Evolutionary conservation across 768 basidiomycete species (phyloP).

Genomic region (Naganishia randhawae): DNA sequence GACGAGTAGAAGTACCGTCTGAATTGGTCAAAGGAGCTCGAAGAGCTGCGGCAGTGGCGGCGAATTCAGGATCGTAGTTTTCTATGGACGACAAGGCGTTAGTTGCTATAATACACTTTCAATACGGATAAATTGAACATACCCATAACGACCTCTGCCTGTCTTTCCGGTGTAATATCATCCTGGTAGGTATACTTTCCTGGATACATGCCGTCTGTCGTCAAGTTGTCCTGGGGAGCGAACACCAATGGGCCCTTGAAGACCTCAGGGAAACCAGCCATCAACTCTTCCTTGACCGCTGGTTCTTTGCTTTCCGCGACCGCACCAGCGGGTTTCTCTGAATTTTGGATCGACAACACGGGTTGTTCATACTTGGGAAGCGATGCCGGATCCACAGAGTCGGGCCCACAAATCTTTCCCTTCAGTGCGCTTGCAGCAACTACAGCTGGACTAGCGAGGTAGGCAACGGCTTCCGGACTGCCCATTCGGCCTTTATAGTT

Average conservation of each 20-base stretch:
- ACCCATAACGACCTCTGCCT: conserved; percentile 90
- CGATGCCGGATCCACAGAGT: conserved; percentile 58
- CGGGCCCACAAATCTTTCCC: conserved; percentile 83
- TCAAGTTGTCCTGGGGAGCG: conserved; percentile 91
- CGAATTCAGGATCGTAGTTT: conserved; percentile 91
- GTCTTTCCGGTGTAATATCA: conserved; percentile 89
- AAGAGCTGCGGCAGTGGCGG: conserved; percentile 60
- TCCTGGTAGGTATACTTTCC: conserved; percentile 99
- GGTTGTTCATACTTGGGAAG: conserved; percentile 54
- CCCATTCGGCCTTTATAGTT: conserved; percentile 99
- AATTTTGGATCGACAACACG: conserved; percentile 41
- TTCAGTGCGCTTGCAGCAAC: conserved; percentile 93
- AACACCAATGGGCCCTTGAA: conserved; percentile 87
- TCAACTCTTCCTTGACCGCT: conserved; percentile 60
- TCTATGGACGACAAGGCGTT: conserved; percentile 53
- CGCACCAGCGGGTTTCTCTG: conserved; percentile 40
- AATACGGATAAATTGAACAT: conserved; percentile 12
- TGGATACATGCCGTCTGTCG: conserved; percentile 97
- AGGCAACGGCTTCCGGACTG: conserved; percentile 86
- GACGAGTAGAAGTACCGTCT: conserved; percentile 50
- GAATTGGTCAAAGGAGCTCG: conserved; percentile 35
- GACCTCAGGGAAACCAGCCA: conserved; percentile 73
- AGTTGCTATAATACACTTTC: not conserved
- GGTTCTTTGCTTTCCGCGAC: conserved; percentile 36
- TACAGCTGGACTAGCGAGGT: conserved; percentile 92